These are phyloP conservation scores for Thielaviopsis euricoi DNA, from an alignment of 2,329 filamentous ascomycete species.

Conservation along the genomic window DNA sequence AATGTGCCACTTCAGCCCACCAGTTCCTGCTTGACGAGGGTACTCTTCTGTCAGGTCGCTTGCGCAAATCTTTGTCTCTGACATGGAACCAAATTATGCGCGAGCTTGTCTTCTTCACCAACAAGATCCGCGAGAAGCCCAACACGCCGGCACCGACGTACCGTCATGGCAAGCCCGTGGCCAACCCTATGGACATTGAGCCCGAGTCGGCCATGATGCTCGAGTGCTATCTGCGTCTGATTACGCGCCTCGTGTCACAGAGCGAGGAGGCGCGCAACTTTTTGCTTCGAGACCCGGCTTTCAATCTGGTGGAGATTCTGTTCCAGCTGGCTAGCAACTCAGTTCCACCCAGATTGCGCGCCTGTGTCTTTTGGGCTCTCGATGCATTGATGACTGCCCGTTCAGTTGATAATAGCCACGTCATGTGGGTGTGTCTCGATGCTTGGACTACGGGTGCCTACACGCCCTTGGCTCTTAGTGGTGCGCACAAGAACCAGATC, in stretches of 20 bases:
- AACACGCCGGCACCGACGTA: slow-evolving; percentile 25
- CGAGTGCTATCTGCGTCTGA: slow-evolving; percentile 78
- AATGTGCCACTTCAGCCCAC: slow-evolving; percentile 72
- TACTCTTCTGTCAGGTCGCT: slow-evolving; percentile 49
- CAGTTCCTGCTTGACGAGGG: slow-evolving; percentile 81
- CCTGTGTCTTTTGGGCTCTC: slow-evolving; percentile 68
- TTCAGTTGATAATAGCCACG: slow-evolving; percentile 44
- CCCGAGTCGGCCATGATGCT: slow-evolving; percentile 94
- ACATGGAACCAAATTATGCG: slow-evolving; percentile 89
- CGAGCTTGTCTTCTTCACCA: slow-evolving; percentile 72
- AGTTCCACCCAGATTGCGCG: slow-evolving; percentile 61
- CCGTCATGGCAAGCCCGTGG: slow-evolving; percentile 42
- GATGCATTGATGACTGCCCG: slow-evolving; percentile 63
- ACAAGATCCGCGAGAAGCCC: slow-evolving; percentile 59
- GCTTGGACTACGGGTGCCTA: slow-evolving; percentile 56
- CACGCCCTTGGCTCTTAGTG: slow-evolving; percentile 15
- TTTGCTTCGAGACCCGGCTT: slow-evolving; percentile 47
- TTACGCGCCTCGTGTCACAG: slow-evolving; percentile 63
- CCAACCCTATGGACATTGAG: slow-evolving; percentile 60
- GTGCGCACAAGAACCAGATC: slow-evolving; percentile 14
- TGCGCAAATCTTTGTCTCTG: slow-evolving; percentile 67
- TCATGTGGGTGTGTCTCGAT: slow-evolving; percentile 70
- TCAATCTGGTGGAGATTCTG: slow-evolving; percentile 56
- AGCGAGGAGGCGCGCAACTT: slow-evolving; percentile 58
- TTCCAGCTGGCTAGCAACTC: slow-evolving; percentile 64